Base-by-base conservation (phyloP, 331 rosid genomes). In the Arachis monticola region DNA sequence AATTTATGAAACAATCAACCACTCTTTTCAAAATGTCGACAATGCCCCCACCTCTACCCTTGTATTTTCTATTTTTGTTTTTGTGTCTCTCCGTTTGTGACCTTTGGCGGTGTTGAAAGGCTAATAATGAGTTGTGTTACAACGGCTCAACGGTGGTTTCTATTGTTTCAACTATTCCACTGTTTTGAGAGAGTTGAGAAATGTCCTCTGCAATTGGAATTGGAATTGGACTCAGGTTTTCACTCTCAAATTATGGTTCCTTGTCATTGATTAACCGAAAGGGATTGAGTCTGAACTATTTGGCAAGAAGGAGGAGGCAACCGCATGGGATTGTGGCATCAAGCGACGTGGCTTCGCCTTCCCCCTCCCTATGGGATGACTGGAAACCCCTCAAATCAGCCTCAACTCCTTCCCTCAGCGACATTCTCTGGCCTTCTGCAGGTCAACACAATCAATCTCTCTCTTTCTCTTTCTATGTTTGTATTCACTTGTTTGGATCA, bases 371-470 rank as follows among this genome's bases (percentile, higher is more conserved):
- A 3, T 90, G 91, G 96, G 95, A 94, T 50, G 83, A 70, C 53
- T 90, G 90, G 87, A 94, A 84, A 58, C 96, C 97, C 6, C 83
- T 72, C 11, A 83, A 90, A 78, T 69, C 81, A 0, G 63, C 85
- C 60, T 64, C 94, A 48, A 58, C 89, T 74, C 93, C 93, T 82
- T 82, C 85, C 55, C 89, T 92, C 76, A 92, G 97, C 63, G 99
- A 94, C 71, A 74, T 92, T 79, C 62, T 90, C 31, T 94, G 99
- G 99, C 99, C 99, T 44, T 94, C 99, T 76, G 97, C 93, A 72
- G 99, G 97, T 60, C 52, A 8, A 6, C 10, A 7, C 4, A 13
- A 6, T 8, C 5, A 0, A 11, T 48, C 12, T 6, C n/a, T 35
- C 60, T 7, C 31, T 31, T 1, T 35, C 40, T 22, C 27, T 61